A percentile compares a stretch with the other conserved stretches of the same genome.
These are phyloP conservation scores for Scutellaria minor DNA, from an alignment of 257 asterid genomes.

Conservation along the genomic window DNA sequence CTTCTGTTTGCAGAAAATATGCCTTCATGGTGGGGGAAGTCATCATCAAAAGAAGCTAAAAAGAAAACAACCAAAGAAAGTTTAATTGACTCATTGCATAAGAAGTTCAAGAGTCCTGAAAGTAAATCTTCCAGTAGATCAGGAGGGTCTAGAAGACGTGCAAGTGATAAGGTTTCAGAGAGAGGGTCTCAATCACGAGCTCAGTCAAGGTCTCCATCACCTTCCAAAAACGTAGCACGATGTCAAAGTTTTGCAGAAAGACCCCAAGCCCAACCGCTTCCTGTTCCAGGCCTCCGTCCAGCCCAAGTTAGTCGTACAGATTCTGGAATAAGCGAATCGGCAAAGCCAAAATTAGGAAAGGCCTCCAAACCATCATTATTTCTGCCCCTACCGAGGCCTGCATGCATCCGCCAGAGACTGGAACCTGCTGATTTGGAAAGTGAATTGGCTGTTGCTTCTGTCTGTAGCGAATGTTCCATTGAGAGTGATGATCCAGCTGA, in stretches of 20 bases:
- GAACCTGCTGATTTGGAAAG: slow-evolving; percentile 77
- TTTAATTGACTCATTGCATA: slow-evolving; percentile 78
- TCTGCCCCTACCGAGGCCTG: slow-evolving; percentile 82
- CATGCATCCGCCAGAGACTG: slow-evolving; percentile 70
- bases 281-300: slow-evolving; percentile 69
- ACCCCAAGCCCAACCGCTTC: slow-evolving; percentile 87
- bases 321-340: slow-evolving; percentile 65
- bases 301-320: slow-evolving; percentile 59
- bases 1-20: slow-evolving; percentile 63
- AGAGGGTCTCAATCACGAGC: slow-evolving; percentile 77
- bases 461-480: slow-evolving; percentile 81
- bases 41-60: slow-evolving; percentile 84
- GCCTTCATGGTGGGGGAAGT: slow-evolving; percentile 97
- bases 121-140: slow-evolving; percentile 70
- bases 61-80: slow-evolving; percentile 83
- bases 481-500: slow-evolving; percentile 86
- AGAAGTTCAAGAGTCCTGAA: slow-evolving; percentile 80
- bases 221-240: slow-evolving; percentile 81
- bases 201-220: slow-evolving; percentile 81
- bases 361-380: slow-evolving; percentile 64
- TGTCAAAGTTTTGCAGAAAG: slow-evolving; percentile 93
- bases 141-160: slow-evolving; percentile 76
- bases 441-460: slow-evolving; percentile 69
- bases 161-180: slow-evolving; percentile 74
- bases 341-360: slow-evolving; percentile 63